Conservation (phyloP, 2,329 filamentous ascomycete genomes). For the Aspergillus sp. region DNA sequence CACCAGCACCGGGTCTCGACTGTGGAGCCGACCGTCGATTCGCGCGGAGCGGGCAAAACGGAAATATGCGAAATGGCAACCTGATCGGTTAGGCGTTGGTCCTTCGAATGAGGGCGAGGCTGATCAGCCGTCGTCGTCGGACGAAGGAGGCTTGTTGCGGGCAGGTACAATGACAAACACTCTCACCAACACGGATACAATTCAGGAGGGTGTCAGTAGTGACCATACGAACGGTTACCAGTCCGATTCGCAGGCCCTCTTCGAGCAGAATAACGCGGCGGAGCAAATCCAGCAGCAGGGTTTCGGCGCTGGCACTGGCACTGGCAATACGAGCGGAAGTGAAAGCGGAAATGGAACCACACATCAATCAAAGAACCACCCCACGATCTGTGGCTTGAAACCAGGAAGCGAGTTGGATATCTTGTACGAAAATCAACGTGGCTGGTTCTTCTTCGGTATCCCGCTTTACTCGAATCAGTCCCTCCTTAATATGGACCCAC, state of each 20-base stretch:
- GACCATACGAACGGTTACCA: background rate
- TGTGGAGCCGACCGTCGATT: slow-evolving; percentile 31
- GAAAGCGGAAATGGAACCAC: background rate
- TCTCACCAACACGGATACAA: slow-evolving; percentile 12
- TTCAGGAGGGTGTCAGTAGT: background rate
- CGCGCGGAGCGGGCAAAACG: slow-evolving; percentile 40
- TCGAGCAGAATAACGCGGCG: slow-evolving; percentile 11
- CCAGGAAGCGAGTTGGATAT: slow-evolving; percentile 67
- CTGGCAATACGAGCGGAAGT: background rate
- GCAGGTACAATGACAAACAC: slow-evolving; percentile 14
- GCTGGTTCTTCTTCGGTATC: slow-evolving; percentile 83
- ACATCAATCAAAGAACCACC: slow-evolving; percentile 6
- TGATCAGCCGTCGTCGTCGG: slow-evolving; percentile 20
- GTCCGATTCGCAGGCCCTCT: background rate
- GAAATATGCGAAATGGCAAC: slow-evolving; percentile 52
- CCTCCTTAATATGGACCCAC: slow-evolving; percentile 79
- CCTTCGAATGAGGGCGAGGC: slow-evolving; percentile 15
- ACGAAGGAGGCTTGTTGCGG: slow-evolving; percentile 18
- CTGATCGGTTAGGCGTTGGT: slow-evolving; percentile 55
- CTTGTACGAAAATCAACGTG: slow-evolving; percentile 93
- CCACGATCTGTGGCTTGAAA: slow-evolving; percentile 21
- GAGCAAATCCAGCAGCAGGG: background rate
- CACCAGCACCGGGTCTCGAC: slow-evolving; percentile 13
- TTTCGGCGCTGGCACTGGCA: background rate
- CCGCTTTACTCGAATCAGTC: slow-evolving; percentile 86